phyloP scores from a whole-genome alignment of 2,329 filamentous ascomycete genomes.

The Teratosphaeriaceae sp. region DNA sequence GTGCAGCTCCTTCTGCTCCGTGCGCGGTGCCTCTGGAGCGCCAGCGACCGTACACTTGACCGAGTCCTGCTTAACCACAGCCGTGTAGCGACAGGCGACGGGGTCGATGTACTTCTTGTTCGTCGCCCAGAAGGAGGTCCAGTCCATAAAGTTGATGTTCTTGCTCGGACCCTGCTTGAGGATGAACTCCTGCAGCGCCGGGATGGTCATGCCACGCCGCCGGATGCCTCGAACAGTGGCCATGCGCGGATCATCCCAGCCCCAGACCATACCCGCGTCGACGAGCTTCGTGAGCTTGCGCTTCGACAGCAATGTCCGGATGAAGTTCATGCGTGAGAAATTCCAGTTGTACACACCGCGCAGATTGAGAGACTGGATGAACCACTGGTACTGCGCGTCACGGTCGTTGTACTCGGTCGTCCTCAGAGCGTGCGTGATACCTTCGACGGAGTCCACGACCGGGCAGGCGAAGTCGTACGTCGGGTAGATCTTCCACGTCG shows the following conservation, averaged over 20 bases:
- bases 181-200: constrained; percentile 76
- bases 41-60: constrained; percentile 42
- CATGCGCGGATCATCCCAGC: constrained; percentile 85
- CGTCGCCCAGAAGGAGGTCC: constrained; percentile 56
- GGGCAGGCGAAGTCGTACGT: constrained; percentile 85
- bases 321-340: constrained; percentile 78
- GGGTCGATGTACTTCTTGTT: constrained; percentile 50
- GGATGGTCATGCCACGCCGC: constrained; percentile 70
- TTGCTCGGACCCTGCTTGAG: constrained; percentile 76
- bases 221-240: constrained; percentile 75
- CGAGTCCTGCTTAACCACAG: constrained; percentile 60
- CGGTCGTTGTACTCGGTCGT: constrained; percentile 85
- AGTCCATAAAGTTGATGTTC: constrained; percentile 79
- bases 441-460: constrained; percentile 72
- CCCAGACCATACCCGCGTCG: constrained; percentile 66
- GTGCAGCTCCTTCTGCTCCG: constrained; percentile 77
- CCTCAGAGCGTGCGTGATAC: constrained; percentile 74
- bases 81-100: constrained; percentile 42
- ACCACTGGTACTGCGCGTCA: constrained; percentile 83
- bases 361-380: constrained; percentile 65
- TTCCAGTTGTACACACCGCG: constrained; percentile 79
- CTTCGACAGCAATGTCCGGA: constrained; percentile 76
- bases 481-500: constrained; percentile 77
- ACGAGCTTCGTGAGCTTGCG: constrained; percentile 81
- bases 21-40: constrained; percentile 38